A percentile compares a stretch with the other conserved stretches of the same genome.
Evolutionary conservation across 176 grass and related monocot species (phyloP).

Genomic region (Poa pratensis): DNA sequence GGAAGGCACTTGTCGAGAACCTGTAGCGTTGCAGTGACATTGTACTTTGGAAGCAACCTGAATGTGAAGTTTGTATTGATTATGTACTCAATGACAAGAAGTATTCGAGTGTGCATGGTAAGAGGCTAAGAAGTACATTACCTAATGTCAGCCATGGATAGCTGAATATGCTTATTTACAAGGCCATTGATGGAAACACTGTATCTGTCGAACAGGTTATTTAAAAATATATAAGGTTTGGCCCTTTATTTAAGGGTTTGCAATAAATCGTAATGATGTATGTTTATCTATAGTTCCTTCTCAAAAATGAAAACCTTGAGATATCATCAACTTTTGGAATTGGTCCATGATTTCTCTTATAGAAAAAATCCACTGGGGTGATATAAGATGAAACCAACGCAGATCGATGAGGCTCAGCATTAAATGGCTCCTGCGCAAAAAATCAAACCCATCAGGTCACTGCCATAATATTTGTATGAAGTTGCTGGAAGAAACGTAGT

Average conservation of each 20-base stretch:
- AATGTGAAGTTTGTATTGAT: slow-evolving; percentile 43
- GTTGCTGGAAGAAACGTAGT: not conserved
- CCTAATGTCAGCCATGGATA: slow-evolving; percentile 88
- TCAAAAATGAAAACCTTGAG: slow-evolving; percentile 58
- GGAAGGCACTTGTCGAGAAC: slow-evolving; percentile 30
- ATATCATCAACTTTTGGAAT: slow-evolving; percentile 88
- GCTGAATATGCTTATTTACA: slow-evolving; percentile 64
- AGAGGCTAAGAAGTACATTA: slow-evolving; percentile 42
- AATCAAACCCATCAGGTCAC: not conserved
- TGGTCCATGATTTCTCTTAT: slow-evolving; percentile 98
- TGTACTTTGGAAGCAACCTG: slow-evolving; percentile 91
- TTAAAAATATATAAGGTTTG: not conserved
- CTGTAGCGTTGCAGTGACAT: slow-evolving; percentile 94
- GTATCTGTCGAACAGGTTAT: slow-evolving; percentile 64
- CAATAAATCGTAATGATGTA: slow-evolving; percentile 4
- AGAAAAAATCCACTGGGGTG: slow-evolving; percentile 92
- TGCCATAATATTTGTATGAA: slow-evolving; percentile 5
- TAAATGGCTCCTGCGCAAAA: slow-evolving; percentile 90
- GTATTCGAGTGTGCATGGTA: slow-evolving; percentile 1
- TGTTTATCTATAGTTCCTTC: not conserved
- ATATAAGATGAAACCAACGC: slow-evolving; percentile 74
- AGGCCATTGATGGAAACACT: slow-evolving; percentile 75
- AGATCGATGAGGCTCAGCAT: slow-evolving; percentile 84
- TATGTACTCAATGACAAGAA: slow-evolving; percentile 26
- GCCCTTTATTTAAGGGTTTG: slow-evolving; percentile 5